A percentile compares a stretch with the other conserved stretches of the same genome.
phyloP scores from a whole-genome alignment of 805 yeast species.

The Zygoascus flipseniorum region DNA sequence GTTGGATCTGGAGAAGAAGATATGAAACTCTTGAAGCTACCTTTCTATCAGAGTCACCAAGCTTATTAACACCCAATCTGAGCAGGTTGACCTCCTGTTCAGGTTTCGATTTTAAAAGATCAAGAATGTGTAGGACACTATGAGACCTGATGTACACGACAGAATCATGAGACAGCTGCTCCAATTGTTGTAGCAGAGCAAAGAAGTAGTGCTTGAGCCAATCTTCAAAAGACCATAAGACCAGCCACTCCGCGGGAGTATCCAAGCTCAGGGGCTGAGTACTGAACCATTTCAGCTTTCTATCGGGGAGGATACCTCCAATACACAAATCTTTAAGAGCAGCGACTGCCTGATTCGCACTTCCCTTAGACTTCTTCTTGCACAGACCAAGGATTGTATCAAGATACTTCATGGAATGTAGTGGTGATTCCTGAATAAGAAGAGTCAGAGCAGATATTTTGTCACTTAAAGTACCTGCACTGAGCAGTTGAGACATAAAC shows the following conservation, averaged over 20 bases:
- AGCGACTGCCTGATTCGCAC: constrained; percentile 82
- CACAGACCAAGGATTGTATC: constrained; percentile 72
- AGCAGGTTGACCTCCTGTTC: constrained; percentile 93
- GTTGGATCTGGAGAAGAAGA: constrained; percentile 69
- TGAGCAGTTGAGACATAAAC: constrained; percentile 79
- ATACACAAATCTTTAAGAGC: constrained; percentile 83
- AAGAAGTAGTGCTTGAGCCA: constrained; percentile 71
- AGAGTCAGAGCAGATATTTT: constrained; percentile 91
- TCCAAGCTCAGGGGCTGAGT: constrained; percentile 52
- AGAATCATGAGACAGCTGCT: constrained; percentile 78
- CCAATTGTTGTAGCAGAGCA: constrained; percentile 66
- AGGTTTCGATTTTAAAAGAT: constrained; percentile 74
- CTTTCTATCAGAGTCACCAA: constrained; percentile 88
- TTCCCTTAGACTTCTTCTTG: constrained; percentile 86
- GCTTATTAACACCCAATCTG: constrained; percentile 81
- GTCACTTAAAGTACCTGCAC: constrained; percentile 91
- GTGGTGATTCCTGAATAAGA: constrained; percentile 88
- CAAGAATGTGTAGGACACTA: constrained; percentile 68
- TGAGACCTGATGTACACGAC: constrained; percentile 80
- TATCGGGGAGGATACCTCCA: constrained; percentile 73
- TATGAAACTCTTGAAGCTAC: constrained; percentile 85
- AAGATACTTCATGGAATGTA: constrained; percentile 77
- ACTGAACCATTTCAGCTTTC: constrained; percentile 72
- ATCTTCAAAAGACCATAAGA: constrained; percentile 82
- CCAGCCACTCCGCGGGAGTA: constrained; percentile 48